These are phyloP conservation scores for Gastrodia elata DNA, from an alignment of 106 monocot species.

Conservation along the genomic window DNA sequence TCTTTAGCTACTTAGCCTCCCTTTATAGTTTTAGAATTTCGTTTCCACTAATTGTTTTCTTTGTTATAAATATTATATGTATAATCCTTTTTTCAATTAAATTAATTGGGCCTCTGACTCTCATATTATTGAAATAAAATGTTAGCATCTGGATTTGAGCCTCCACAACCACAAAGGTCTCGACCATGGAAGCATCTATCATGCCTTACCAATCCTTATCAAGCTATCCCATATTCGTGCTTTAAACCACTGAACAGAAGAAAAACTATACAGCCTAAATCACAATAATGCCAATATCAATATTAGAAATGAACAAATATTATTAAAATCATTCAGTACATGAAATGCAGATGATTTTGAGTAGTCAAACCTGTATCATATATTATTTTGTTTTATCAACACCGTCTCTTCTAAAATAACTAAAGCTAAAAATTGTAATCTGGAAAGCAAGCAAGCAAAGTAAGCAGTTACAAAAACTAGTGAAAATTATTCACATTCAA, in stretches of 20 bases:
- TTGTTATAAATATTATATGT: too few species aligned
- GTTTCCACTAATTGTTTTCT: too few species aligned
- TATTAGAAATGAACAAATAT: neutral
- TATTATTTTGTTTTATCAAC: too few species aligned
- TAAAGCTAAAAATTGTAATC: neutral
- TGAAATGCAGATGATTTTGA: neutral
- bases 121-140: too few species aligned
- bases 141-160: too few species aligned
- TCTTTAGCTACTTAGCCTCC: too few species aligned
- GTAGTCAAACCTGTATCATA: neutral
- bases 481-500: neutral
- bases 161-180: too few species aligned
- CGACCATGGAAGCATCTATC: neutral
- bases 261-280: neutral
- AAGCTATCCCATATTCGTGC: neutral
- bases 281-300: neutral
- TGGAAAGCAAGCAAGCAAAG: neutral
- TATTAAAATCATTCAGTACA: neutral
- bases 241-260: neutral
- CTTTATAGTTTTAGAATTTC: too few species aligned
- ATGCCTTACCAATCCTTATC: neutral
- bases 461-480: neutral
- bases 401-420: too few species aligned
- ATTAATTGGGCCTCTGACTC: too few species aligned
- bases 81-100: too few species aligned